Evolutionary conservation across 805 yeast genomes (phyloP).

Genomic region (Yarrowia sp.): DNA sequence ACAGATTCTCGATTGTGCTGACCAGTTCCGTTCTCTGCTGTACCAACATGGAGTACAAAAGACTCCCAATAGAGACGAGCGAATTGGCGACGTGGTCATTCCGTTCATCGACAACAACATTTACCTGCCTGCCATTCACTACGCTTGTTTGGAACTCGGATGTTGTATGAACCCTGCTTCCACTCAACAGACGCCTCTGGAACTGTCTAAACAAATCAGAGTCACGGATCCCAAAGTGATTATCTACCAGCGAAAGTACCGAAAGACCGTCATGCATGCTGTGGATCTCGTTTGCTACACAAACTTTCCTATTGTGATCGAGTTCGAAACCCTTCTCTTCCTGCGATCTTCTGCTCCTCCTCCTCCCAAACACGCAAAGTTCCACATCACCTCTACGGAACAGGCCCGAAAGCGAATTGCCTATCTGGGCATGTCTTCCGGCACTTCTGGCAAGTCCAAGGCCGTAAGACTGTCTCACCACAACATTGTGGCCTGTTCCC

Average conservation of each 20-base stretch:
- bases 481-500: background rate
- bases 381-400: background rate
- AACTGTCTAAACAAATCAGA: conserved; percentile 7
- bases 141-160: conserved; percentile 10
- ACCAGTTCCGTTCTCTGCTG: background rate
- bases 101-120: conserved; percentile 10
- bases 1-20: background rate
- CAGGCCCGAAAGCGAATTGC: conserved; percentile 1
- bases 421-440: conserved; percentile 21
- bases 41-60: background rate
- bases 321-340: conserved; percentile 1
- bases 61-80: background rate
- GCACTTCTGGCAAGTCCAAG: conserved; percentile 15
- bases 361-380: background rate
- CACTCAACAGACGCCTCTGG: background rate
- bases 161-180: background rate
- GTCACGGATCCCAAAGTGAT: background rate
- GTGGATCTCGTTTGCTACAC: background rate
- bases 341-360: background rate
- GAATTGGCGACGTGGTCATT: conserved; percentile 15
- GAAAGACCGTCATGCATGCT: background rate
- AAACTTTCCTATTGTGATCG: background rate
- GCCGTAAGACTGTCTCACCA: conserved; percentile 9
- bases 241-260: conserved; percentile 9
- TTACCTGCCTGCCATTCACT: background rate